Evolutionary conservation across 2,329 filamentous ascomycete genomes (phyloP).

Genomic region (Penicillium paneum): DNA sequence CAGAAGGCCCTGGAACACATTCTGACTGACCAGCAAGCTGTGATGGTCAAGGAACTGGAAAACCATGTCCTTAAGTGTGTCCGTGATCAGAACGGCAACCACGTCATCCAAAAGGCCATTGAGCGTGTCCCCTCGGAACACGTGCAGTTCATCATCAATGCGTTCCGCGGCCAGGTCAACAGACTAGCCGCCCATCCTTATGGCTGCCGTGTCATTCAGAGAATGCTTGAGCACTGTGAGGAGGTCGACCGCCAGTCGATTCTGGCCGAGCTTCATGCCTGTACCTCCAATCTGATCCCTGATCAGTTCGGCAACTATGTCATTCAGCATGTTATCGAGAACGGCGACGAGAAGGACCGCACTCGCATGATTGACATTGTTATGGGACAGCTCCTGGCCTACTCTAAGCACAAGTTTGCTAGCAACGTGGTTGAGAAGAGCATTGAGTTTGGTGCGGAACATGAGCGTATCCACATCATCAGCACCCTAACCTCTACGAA

Average conservation of each 20-base stretch:
- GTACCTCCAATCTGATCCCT: constrained; percentile 68
- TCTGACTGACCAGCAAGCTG: constrained; percentile 84
- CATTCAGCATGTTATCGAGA: constrained; percentile 82
- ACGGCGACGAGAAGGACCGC: constrained; percentile 70
- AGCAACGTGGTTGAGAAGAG: constrained; percentile 97
- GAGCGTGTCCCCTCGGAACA: constrained; percentile 73
- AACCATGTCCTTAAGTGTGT: constrained; percentile 72
- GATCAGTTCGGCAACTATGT: constrained; percentile 97
- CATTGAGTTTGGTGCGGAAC: constrained; percentile 66
- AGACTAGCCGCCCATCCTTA: constrained; percentile 74
- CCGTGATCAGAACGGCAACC: constrained; percentile 88
- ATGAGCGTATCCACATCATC: constrained; percentile 69
- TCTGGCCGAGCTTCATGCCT: constrained; percentile 73
- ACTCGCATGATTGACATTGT: constrained; percentile 71
- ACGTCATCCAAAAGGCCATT: constrained; percentile 93
- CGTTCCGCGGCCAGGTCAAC: constrained; percentile 72
- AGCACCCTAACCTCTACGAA: constrained; percentile 58
- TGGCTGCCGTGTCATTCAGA: constrained; percentile 88
- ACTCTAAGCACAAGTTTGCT: constrained; percentile 93
- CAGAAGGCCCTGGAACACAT: constrained; percentile 94
- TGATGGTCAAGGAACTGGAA: constrained; percentile 78
- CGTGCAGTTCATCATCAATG: constrained; percentile 80
- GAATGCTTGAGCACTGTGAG: constrained; percentile 80
- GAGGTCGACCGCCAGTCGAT: constrained; percentile 68
- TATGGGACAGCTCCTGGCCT: constrained; percentile 64